Evolutionary conservation across 495 filamentous ascomycete species (phyloP), one percentile per base, ranked within the genome.

Genomic region (Apiosordaria backusii): DNA sequence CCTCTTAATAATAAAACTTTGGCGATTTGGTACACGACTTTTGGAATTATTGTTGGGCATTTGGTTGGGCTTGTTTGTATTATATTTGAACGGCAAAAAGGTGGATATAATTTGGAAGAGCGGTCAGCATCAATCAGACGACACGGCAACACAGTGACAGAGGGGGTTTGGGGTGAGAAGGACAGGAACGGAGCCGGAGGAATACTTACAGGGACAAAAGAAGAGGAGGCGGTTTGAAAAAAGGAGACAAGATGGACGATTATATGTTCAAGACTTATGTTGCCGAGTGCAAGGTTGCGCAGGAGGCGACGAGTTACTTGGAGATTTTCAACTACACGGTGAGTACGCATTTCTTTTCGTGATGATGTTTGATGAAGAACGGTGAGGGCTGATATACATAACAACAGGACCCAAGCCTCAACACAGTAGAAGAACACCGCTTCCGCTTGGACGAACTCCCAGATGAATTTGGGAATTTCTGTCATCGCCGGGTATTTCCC

Each of bases 321-420:
- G 83, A 86, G 74, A 83, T 86, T 35, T 76, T 83, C 64, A 82
- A 81, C 50, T 86, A 85, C 67, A 81, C 83, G 63, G 84, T 86
- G 70, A 60, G 82, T 74, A 35, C n/a, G n/a, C n/a, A n/a, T n/a
- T 55, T 58, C 22, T n/a, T 26, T 21, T 55, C 16, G 21, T 16
- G 10, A 16, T 57, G 24, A 21, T 25, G 57, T 58, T 55, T 27
- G 16, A 50, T 35, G 21, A 59, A 62, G n/a, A 1, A 19, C 15
- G 4, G 26, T 45, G 10, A 35, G 52, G 18, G 15, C 50, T 16
- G 18, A 45, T 45, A 45, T 45, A 13, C 2, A 18, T 7, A 57
- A 62, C 24, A 19, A 27, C 53, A 70, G 82, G 79, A 83, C 62
- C 70, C 79, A 21, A 57, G 62, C 13, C 74, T 74, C 66, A 82